Evolutionary conservation across 805 yeast genomes (phyloP), one percentile per base, ranked within the genome.

Genomic region (Nematodospora valgi): DNA sequence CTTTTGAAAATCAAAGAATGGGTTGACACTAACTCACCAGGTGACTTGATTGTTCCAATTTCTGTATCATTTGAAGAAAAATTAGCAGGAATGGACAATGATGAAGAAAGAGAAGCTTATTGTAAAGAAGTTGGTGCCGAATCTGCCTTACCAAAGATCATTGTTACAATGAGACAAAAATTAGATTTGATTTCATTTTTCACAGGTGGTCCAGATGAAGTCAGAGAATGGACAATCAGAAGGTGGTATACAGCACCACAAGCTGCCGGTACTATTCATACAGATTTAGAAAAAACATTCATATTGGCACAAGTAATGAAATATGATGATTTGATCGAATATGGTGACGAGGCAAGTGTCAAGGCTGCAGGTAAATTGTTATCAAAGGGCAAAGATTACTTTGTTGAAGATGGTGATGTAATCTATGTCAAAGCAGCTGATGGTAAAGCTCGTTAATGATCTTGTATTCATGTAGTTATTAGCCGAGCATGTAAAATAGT

Each of bases 201-300:
- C 76, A 93, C 98, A 23, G 82, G 93, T 58, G 98, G 98, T 49
- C 84, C 95, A 27, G 86, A 86, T 44, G 98, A 93, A 69, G 95
- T 89, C 33, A 83, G 97, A 62, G 97, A 94, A 65, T 93, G 98
- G 98, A 93, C 98, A 23, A 80, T 93, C 45, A 80, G 98, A 66
- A 70, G 73, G 49, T 94, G 94, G 50, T 84, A 91, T 30, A 82
- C 86, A 51, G 97, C 97, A 35, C 98, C 98, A n/a, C 88, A 85
- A 56, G 98, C 98, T 29, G 98, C 98, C 15, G 98, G 97, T 59
- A 95, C 93, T 29, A 91, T 91, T 52, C 98, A 93, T 64, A 85
- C 89, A 25, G 98, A 91, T 67, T 77, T 91, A 59, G 89, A 86
- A 76, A 86, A 82, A 62, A 91, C 98, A 15, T 93, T 93, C 60